Conservation (phyloP, 306 rosid genomes). For the Echinosophora koreensis region DNA sequence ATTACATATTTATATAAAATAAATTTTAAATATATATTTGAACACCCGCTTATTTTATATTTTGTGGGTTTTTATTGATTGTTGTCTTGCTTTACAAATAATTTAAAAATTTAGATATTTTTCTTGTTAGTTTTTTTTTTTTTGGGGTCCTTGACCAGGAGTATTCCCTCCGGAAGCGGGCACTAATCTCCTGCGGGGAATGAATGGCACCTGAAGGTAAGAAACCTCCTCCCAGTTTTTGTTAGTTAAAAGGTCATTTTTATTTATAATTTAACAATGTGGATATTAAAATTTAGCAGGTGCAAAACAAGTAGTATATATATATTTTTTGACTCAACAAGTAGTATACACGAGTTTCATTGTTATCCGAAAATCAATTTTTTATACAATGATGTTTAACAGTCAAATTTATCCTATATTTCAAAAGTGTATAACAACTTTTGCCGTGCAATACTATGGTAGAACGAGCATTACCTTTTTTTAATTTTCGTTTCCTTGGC, state of each 20-base stretch:
- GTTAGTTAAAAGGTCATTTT: not conserved
- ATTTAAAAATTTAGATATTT: too few species aligned
- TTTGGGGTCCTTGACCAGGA: too few species aligned
- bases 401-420: not conserved
- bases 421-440: not conserved
- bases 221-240: too few species aligned
- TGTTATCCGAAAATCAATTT: not conserved
- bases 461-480: slow-evolving; percentile 3
- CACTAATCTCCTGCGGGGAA: too few species aligned
- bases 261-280: not conserved
- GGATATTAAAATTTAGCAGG: not conserved
- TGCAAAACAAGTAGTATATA: not conserved
- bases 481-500: slow-evolving; percentile 10
- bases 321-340: too few species aligned
- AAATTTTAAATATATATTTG: too few species aligned
- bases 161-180: too few species aligned
- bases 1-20: too few species aligned
- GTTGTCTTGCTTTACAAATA: not conserved
- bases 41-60: not conserved
- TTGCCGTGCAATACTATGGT: not conserved
- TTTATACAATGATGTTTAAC: not conserved
- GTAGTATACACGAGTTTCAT: not conserved
- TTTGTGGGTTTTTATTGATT: not conserved
- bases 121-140: too few species aligned
- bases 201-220: too few species aligned